Evolutionary conservation across 2,329 filamentous ascomycete species (phyloP), one percentile per base, ranked within the genome.

Genomic region (Penicillium sp.): DNA sequence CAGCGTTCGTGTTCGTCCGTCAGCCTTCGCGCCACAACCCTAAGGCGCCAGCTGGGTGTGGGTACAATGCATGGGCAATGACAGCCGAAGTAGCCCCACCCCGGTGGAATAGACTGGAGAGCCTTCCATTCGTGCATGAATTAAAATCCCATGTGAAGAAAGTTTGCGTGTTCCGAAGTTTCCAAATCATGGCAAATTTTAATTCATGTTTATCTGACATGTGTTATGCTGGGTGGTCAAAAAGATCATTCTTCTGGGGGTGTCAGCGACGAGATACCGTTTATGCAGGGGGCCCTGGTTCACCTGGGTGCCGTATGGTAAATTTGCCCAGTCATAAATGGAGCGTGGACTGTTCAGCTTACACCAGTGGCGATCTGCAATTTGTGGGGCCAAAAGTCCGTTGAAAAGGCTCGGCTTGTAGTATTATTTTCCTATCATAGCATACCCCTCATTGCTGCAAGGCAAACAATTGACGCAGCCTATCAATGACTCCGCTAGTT

Each of bases 1-100:
- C 26, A 41, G 43, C 25, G 51, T 56, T 40, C 41, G 31, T 44
- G 23, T 46, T 51, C 15, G 50, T 41, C 53, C 23, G 50, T 51
- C 52, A 55, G 46, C 44, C 20, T 43, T n/a, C 46, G 55, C 55
- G 58, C 55, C 58, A 58, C 58, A 53, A 51, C 45, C 45, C 52
- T 52, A 55, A 52, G 46, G 26, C 27, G 49, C 26, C 35, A 22
- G 49, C 29, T 33, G 27, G 18, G 9, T n/a, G 20, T 25, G 26
- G 23, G 25, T 27, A 29, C n/a, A n/a, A 43, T 37, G 48, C 25
- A 41, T 42, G 15, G 49, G 49, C 40, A 43, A 51, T 35, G 49
- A 44, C 27, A 43, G 49, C 27, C 49, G 49, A 51, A 51, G 27
- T 18, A 15, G 33, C 40, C 49, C 49, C 49, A 51, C 49, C 4